Conservation (phyloP, 352 stramenopile genomes). For the Phytophthora citricola region DNA sequence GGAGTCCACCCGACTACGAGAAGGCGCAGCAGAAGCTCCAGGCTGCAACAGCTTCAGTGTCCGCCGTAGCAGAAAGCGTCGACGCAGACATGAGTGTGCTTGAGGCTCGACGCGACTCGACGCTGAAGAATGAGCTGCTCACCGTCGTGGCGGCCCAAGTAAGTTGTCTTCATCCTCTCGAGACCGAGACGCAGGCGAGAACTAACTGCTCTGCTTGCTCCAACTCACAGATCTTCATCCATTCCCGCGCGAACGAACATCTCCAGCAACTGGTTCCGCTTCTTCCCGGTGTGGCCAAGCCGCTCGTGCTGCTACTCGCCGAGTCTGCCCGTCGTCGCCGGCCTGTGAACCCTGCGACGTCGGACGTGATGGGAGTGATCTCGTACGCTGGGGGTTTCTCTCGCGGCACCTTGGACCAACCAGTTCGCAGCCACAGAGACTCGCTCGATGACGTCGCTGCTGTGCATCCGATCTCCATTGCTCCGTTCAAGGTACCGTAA, state of each 20-base stretch:
- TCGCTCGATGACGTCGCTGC: conserved; percentile 39
- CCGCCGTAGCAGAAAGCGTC: conserved; percentile 63
- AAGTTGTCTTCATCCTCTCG: neutral
- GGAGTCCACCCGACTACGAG: conserved; percentile 70
- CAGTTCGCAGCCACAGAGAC: conserved; percentile 57
- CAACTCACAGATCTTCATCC: conserved; percentile 59
- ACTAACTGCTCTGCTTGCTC: too few relatives aligned
- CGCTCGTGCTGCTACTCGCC: conserved; percentile 59
- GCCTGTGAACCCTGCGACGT: conserved; percentile 56
- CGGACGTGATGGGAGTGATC: conserved; percentile 62
- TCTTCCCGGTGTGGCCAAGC: conserved; percentile 66
- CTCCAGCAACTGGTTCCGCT: conserved; percentile 79
- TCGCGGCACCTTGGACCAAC: conserved; percentile 50
- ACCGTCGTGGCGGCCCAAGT: conserved; percentile 77
- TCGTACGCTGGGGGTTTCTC: conserved; percentile 59
- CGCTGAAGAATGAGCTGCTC: conserved; percentile 84
- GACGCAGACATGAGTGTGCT: conserved; percentile 71
- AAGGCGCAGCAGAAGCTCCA: conserved; percentile 65
- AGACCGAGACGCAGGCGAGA: too few relatives aligned
- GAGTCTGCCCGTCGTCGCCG: conserved; percentile 55
- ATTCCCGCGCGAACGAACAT: conserved; percentile 68
- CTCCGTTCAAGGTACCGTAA: conserved; percentile 51
- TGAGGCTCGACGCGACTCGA: conserved; percentile 59
- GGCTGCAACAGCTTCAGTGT: conserved; percentile 53
- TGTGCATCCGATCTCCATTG: conserved; percentile 62